phyloP scores from a whole-genome alignment of 2,329 filamentous ascomycete genomes.

The Hypoxylon sp. region DNA sequence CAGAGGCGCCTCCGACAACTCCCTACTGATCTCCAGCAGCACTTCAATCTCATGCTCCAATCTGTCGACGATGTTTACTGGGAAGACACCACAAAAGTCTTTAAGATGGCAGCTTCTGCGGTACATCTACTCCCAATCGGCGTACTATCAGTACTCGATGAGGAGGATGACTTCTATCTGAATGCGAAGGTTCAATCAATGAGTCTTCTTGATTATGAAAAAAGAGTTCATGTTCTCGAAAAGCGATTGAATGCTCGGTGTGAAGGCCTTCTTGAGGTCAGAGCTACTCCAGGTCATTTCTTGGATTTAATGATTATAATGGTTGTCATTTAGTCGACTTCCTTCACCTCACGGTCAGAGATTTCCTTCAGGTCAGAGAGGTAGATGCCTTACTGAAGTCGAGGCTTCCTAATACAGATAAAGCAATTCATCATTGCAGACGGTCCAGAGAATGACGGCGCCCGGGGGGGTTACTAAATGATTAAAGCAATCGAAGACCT shows the following conservation, averaged over 20 bases:
- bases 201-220: background rate
- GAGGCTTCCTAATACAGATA: background rate
- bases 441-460: background rate
- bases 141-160: background rate
- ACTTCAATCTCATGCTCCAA: background rate
- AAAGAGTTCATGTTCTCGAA: background rate
- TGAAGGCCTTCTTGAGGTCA: conserved; percentile 10
- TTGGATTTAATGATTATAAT: background rate
- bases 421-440: conserved; percentile 1
- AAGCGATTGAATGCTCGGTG: conserved; percentile 1
- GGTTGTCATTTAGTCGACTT: conserved; percentile 7
- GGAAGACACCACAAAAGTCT: background rate
- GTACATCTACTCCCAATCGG: background rate
- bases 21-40: background rate
- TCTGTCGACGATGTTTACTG: background rate
- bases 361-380: conserved; percentile 2
- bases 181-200: background rate
- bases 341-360: conserved; percentile 13
- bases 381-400: conserved; percentile 3
- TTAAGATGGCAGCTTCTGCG: background rate
- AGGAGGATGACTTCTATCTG: conserved; percentile 2
- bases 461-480: background rate
- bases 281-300: background rate
- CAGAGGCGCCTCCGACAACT: background rate
- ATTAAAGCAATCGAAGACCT: background rate